These are phyloP conservation scores for Metarhizium robertsii DNA, from an alignment of 2,329 filamentous ascomycete genomes.

Conservation along the genomic window DNA sequence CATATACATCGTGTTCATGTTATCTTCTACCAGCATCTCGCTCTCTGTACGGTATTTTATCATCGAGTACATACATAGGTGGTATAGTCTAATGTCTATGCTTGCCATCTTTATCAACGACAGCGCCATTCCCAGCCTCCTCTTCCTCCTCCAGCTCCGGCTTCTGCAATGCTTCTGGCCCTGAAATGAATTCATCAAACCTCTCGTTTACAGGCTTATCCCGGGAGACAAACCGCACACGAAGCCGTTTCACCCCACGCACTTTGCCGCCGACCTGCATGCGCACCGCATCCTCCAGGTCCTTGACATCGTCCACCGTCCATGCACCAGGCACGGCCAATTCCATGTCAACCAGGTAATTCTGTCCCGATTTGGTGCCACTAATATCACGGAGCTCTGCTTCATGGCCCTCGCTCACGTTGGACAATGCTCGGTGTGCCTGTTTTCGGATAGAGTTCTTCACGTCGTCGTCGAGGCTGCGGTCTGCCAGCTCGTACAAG, in stretches of 20 bases:
- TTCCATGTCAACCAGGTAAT: constrained; percentile 88
- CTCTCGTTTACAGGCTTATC: constrained; percentile 47
- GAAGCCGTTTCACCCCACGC: constrained; percentile 73
- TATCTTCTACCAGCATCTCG: no score
- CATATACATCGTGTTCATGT: no score
- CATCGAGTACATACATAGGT: not conserved
- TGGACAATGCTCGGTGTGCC: constrained; percentile 47
- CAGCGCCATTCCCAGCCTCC: constrained; percentile 35
- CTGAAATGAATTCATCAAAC: constrained; percentile 71
- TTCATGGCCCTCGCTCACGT: constrained; percentile 42
- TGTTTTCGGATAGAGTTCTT: constrained; percentile 62
- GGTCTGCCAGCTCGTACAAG: constrained; percentile 83
- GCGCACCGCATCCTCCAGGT: constrained; percentile 66
- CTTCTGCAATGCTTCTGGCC: constrained; percentile 39
- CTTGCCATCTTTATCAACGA: constrained; percentile 21
- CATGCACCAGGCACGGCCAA: constrained; percentile 68
- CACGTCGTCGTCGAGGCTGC: constrained; percentile 77
- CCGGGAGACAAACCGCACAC: constrained; percentile 71
- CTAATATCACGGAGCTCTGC: constrained; percentile 70
- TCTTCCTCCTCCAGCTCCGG: constrained; percentile 55
- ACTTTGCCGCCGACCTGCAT: constrained; percentile 66
- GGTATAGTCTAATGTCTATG: constrained; percentile 17
- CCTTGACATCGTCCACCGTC: constrained; percentile 61
- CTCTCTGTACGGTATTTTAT: no score
- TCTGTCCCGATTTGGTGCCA: constrained; percentile 92